Evolutionary conservation across 345 rosid genomes (phyloP).

Genomic region (Salix exigua): DNA sequence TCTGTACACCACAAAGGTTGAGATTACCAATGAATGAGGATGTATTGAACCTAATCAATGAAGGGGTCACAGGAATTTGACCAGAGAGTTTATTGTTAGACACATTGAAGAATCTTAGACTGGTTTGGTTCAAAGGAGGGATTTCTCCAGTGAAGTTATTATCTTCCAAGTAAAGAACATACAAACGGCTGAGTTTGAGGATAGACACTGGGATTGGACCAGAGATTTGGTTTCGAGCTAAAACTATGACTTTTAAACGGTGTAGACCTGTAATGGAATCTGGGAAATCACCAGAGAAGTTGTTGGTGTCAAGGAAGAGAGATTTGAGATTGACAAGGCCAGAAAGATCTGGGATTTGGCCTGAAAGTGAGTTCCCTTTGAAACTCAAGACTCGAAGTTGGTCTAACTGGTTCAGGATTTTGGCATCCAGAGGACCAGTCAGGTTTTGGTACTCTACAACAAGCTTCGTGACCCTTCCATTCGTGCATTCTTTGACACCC

Average conservation of each 20-base stretch:
- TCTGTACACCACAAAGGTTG: conserved; percentile 71
- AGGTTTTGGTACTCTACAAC: conserved; percentile 67
- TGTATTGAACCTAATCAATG: conserved; percentile 61
- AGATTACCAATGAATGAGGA: conserved; percentile 58
- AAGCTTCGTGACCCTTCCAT: conserved; percentile 79
- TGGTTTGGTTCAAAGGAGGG: conserved; percentile 76
- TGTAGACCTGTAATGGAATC: conserved; percentile 56
- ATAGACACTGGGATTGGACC: conserved; percentile 64
- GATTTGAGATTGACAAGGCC: conserved; percentile 76
- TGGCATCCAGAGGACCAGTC: conserved; percentile 51
- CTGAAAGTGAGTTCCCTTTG: conserved; percentile 77
- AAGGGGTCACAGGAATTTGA: conserved; percentile 57
- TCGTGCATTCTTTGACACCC: conserved; percentile 67
- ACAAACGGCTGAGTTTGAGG: conserved; percentile 52
- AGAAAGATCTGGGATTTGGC: conserved; percentile 61
- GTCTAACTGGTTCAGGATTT: conserved; percentile 55
- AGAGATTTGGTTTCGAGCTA: conserved; percentile 55
- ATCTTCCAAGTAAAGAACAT: conserved; percentile 56
- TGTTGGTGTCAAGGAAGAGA: conserved; percentile 61
- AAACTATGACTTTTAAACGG: conserved; percentile 63
- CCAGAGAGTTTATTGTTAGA: conserved; percentile 75
- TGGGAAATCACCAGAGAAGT: conserved; percentile 75
- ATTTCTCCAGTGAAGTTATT: conserved; percentile 56
- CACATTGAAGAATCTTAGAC: conserved; percentile 77
- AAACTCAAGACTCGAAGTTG: conserved; percentile 88